Conservation (phyloP, 768 basidiomycete species). For the Cyathus striatus region DNA sequence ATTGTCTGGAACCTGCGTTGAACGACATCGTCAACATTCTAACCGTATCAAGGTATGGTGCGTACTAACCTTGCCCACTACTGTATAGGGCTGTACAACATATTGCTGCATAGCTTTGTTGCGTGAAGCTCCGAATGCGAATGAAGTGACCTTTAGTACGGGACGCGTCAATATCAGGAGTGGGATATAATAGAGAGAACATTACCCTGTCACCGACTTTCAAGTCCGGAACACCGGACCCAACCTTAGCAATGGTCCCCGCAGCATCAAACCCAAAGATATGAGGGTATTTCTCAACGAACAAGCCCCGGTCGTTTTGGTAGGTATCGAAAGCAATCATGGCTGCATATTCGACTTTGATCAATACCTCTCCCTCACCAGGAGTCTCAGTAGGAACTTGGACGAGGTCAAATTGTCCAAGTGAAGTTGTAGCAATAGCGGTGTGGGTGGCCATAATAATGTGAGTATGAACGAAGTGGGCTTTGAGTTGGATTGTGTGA, state of each 20-base stretch:
- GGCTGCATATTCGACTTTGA: constrained; percentile 35
- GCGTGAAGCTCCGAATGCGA: constrained; percentile 15
- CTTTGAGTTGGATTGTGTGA: too few relatives aligned
- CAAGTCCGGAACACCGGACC: constrained; percentile 24
- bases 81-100: constrained; percentile 18
- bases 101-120: constrained; percentile 33
- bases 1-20: neutral
- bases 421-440: constrained; percentile 31
- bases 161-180: neutral
- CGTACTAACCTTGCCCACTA: constrained; percentile 30
- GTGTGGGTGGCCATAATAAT: constrained; percentile 29
- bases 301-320: constrained; percentile 26
- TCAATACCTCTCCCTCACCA: constrained; percentile 26
- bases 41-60: neutral
- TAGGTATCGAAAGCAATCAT: constrained; percentile 37
- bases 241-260: constrained; percentile 31
- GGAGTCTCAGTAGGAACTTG: constrained; percentile 28
- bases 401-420: constrained; percentile 28
- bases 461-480: neutral
- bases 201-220: constrained; percentile 34
- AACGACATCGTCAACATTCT: neutral
- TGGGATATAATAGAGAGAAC: neutral
- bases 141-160: constrained; percentile 16
- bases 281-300: constrained; percentile 24
- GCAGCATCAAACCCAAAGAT: constrained; percentile 31